Base-by-base conservation (phyloP, 495 filamentous ascomycete species). In the Symbiotaphrina buchneri region DNA sequence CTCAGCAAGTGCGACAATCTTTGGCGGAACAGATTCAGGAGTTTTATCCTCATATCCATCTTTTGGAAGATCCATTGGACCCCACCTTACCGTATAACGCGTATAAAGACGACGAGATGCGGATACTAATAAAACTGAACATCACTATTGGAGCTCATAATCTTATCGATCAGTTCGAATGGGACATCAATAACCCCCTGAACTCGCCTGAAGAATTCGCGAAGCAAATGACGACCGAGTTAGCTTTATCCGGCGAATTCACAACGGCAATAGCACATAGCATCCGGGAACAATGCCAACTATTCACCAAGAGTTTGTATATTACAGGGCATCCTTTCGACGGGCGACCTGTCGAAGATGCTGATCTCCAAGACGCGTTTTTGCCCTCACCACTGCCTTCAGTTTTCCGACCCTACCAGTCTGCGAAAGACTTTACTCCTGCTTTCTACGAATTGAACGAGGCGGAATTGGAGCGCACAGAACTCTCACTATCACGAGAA, bases 101-200 rank as follows among this genome's bases (percentile, higher is more conserved):
- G 3, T 92, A 93, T 56, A 93, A 94, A 48, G 87, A 97, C 42
- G 90, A 97, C 42, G 87, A 97, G 53, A 93, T 97, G 85, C 72
- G 87, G 33, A 82, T 97, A 19, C 53, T 83, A 13, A 68, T 97
- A 41, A 94, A 93, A 50, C 59, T 97, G 24, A 92, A 97, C 47
- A 94, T 97, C 44, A 95, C 87, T 16, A 94, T 97, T 47, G 90
- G 87, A 2, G 74, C 78, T 37, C 79, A 91, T 47, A 94, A 84
- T 1, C 59, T 97, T 17, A 71, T 93, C 15, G 87, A 97, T 42
- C 90, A 97, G 47, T 95, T 97, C 31, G 87, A 97, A 52, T 97
- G 87, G 87, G 87, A 95, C 44, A 81, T 95, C 44, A 95, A 95
- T 47, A 85, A 94, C 42, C 71, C 82, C 0, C 56, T 70, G 37